Evolutionary conservation across 305 asterid species (phyloP).

Genomic region (Fraxinus greggii): DNA sequence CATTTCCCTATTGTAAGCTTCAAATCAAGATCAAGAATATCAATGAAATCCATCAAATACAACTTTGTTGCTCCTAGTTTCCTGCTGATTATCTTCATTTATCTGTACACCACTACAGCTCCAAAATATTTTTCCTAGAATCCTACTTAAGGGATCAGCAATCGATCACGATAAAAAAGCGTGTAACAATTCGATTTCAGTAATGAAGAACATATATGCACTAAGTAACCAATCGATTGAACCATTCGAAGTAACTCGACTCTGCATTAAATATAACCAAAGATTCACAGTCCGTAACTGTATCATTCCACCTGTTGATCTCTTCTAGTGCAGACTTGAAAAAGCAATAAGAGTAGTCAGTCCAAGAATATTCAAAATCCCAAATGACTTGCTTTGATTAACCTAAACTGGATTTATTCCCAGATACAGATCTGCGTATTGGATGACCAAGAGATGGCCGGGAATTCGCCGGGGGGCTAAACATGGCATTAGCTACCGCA

Average conservation of each 20-base stretch:
- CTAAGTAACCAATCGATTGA: constrained; percentile 21
- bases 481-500: constrained; percentile 47
- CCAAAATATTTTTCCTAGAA: constrained; percentile 37
- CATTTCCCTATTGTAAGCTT: background rate
- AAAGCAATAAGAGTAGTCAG: constrained; percentile 14
- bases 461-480: constrained; percentile 46
- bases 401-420: constrained; percentile 69
- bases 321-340: constrained; percentile 20
- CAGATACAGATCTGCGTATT: constrained; percentile 62
- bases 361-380: constrained; percentile 19
- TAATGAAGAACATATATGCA: background rate
- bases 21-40: background rate
- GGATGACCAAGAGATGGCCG: constrained; percentile 60
- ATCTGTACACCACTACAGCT: constrained; percentile 29
- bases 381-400: constrained; percentile 24
- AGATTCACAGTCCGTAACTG: constrained; percentile 17
- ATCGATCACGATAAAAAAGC: constrained; percentile 29
- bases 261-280: constrained; percentile 24
- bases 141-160: constrained; percentile 28
- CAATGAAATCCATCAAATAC: constrained; percentile 25
- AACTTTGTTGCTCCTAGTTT: constrained; percentile 28
- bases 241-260: constrained; percentile 23
- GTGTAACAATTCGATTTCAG: constrained; percentile 14
- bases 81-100: constrained; percentile 29
- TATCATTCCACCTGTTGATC: constrained; percentile 23